Evolutionary conservation across 2,329 filamentous ascomycete species (phyloP).

Genomic region (Bipolaris bicolor): DNA sequence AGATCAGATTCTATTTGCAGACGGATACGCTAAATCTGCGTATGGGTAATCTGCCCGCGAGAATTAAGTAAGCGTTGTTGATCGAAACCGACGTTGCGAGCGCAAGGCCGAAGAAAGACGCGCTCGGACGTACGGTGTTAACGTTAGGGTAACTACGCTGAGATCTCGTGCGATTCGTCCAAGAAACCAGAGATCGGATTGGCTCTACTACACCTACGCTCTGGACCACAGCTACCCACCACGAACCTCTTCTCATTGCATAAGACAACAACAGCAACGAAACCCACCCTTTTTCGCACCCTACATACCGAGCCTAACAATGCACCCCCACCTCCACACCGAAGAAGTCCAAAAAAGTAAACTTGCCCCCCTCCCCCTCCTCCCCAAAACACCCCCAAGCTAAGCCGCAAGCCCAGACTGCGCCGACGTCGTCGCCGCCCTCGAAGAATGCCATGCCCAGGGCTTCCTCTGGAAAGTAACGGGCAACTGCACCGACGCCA

Average conservation of each 20-base stretch:
- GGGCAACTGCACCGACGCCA: constrained; percentile 88
- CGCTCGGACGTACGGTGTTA: constrained; percentile 26
- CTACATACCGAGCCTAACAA: constrained; percentile 52
- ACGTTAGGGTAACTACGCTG: constrained; percentile 18
- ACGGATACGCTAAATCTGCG: background rate
- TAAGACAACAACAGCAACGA: no score
- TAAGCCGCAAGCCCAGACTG: constrained; percentile 73
- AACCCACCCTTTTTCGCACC: no score
- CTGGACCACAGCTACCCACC: constrained; percentile 7
- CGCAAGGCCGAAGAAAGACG: constrained; percentile 14
- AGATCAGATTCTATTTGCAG: background rate
- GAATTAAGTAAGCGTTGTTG: background rate
- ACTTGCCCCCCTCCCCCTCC: background rate
- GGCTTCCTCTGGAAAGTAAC: constrained; percentile 92
- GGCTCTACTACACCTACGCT: constrained; percentile 7
- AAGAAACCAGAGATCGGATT: constrained; percentile 2
- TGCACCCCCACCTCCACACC: constrained; percentile 98
- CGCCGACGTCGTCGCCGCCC: constrained; percentile 89
- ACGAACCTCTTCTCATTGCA: no score
- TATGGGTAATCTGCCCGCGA: background rate
- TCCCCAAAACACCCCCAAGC: background rate
- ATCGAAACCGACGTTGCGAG: constrained; percentile 5
- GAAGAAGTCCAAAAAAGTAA: constrained; percentile 82
- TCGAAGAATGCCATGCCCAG: constrained; percentile 92
- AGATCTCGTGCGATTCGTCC: constrained; percentile 32